phyloP scores from a whole-genome alignment of 2,329 filamentous ascomycete genomes.

The Ophiostoma sp. region DNA sequence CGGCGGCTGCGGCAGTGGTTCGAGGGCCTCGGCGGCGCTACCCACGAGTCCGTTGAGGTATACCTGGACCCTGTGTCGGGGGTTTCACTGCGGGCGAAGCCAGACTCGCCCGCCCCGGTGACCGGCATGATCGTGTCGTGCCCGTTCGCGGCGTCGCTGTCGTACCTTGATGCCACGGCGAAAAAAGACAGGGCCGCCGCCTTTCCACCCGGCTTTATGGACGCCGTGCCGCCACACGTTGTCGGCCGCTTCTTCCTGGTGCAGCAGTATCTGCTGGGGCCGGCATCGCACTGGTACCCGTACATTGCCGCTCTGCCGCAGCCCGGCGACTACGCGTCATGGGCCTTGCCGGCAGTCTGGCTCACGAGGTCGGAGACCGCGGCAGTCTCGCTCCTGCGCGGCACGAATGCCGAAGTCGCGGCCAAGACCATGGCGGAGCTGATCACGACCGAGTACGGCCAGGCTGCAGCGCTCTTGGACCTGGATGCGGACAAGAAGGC shows the following conservation, averaged over 20 bases:
- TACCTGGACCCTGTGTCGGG: conserved; percentile 47
- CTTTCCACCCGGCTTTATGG: conserved; percentile 49
- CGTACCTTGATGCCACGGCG: conserved; percentile 52
- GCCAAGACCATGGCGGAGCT: conserved; percentile 44
- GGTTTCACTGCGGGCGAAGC: conserved; percentile 50
- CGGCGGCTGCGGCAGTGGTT: conserved; percentile 35
- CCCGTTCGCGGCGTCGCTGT: conserved; percentile 50
- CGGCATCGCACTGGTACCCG: conserved; percentile 59
- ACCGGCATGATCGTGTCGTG: conserved; percentile 47
- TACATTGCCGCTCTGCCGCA: conserved; percentile 63
- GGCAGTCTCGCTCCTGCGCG: conserved; percentile 41
- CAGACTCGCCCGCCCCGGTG: conserved; percentile 28
- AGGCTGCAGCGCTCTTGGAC: conserved; percentile 18
- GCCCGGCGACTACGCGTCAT: conserved; percentile 45
- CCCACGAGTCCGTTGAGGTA: conserved; percentile 50
- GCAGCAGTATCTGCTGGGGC: conserved; percentile 57
- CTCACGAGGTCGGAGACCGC: conserved; percentile 39
- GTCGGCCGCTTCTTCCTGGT: conserved; percentile 63
- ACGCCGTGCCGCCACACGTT: conserved; percentile 50
- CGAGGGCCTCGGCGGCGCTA: conserved; percentile 37
- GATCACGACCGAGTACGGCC: conserved; percentile 43
- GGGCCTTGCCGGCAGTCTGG: conserved; percentile 61
- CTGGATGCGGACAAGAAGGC: background rate
- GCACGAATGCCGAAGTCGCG: conserved; percentile 49
- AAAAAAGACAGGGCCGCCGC: conserved; percentile 25